Evolutionary conservation across 1,284 basidiomycete genomes (phyloP).

Genomic region (Amylostereum areolatum): DNA sequence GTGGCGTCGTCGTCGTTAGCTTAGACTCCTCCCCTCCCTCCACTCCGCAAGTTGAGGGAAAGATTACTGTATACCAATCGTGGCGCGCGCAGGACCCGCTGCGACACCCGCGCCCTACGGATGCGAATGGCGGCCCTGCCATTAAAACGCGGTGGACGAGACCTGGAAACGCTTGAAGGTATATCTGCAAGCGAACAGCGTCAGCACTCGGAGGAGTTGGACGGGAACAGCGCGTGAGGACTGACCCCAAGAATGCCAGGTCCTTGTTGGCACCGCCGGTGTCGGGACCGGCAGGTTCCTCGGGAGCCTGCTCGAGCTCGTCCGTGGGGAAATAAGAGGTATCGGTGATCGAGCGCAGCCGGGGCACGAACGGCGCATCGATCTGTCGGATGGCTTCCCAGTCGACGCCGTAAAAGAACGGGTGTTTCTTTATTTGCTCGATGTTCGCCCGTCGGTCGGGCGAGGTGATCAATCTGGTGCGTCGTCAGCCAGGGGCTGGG

Average conservation of each 20-base stretch:
- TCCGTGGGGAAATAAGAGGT: slow-evolving; percentile 98
- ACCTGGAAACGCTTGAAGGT: slow-evolving; percentile 76
- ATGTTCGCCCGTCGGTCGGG: slow-evolving; percentile 75
- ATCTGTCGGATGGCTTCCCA: slow-evolving; percentile 90
- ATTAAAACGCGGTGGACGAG: slow-evolving; percentile 28
- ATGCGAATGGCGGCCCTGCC: not conserved
- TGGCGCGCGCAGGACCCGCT: not conserved
- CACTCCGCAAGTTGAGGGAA: no score
- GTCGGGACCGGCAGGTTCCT: slow-evolving; percentile 67
- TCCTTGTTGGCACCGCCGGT: slow-evolving; percentile 79
- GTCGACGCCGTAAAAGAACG: slow-evolving; percentile 97
- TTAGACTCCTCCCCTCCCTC: no score
- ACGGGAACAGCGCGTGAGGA: slow-evolving; percentile 9
- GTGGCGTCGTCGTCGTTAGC: no score
- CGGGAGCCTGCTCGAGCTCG: slow-evolving; percentile 81
- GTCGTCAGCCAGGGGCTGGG: not conserved
- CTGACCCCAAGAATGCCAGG: slow-evolving; percentile 87
- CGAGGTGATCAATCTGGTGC: slow-evolving; percentile 74
- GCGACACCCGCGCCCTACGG: not conserved
- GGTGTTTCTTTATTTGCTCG: slow-evolving; percentile 89
- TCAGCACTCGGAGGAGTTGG: slow-evolving; percentile 5
- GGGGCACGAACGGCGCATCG: slow-evolving; percentile 94
- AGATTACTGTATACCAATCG: no score
- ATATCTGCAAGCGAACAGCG: slow-evolving; percentile 41
- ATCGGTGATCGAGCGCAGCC: slow-evolving; percentile 87